Base-by-base conservation (phyloP, 768 basidiomycete genomes). In the Hericium coralloides region DNA sequence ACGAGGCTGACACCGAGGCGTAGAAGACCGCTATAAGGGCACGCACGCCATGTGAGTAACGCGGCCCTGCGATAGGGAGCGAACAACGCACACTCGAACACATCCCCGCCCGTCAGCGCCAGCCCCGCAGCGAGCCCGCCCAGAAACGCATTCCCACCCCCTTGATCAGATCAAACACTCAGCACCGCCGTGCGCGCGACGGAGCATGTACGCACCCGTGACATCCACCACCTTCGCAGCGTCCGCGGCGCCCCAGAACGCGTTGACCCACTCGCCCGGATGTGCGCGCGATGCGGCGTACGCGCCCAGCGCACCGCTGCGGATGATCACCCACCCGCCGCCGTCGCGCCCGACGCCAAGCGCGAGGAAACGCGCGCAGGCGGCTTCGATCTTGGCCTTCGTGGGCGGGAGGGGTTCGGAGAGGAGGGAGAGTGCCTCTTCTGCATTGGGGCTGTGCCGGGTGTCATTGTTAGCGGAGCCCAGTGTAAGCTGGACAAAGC, bases 121-220 rank as follows among this genome's bases (percentile, higher is more conserved):
- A 93, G 67, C 0, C 92, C 92, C 18, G 89, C 92, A 12, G 83
- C 83, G 14, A 94, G 75, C 6, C 92, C 92, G 14, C 92, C 92
- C 22, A 95, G 75, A 69, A 95, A 95, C 58, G 82, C 79, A 68
- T 95, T 95, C 15, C 31, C 31, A 31, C 31, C 31, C 31, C 31
- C 31, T 31, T 6, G 31, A 31, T 31, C 31, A 31, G 31, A 31
- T 9, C 31, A 31, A 9, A 31, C 8, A 31, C 31, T 31, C 31
- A 31, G 31, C 31, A 31, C 31, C 31, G 18, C n/a, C 38, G 15
- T 47, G 59, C 20, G 55, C 50, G 49, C 49, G n/a, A 18, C 49
- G 57, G 37, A 26, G 60, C 59, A 53, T 31, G 25, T 12, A 65
- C 67, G 63, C 59, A 84, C 89, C 92, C 60, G 92, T 95, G 23